Percentiles rank a stretch among this genome's conserved stretches.
These are phyloP conservation scores for Nemania sp. DNA, from an alignment of 2,329 filamentous ascomycete genomes.

Conservation along the genomic window DNA sequence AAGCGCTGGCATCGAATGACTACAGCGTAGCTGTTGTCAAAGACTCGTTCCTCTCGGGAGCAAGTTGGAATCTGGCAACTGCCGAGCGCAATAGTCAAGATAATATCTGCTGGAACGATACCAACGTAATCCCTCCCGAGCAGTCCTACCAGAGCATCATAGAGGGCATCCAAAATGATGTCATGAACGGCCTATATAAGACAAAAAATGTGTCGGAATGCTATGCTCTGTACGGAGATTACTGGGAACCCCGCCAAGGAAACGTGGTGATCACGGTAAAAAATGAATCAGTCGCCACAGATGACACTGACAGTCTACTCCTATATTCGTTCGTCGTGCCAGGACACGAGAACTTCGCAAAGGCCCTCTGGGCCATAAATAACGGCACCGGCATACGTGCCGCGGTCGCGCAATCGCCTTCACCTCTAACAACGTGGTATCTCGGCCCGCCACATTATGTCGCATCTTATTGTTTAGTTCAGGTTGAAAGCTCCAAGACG, in stretches of 20 bases:
- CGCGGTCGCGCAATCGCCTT: background rate
- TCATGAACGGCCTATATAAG: conserved; percentile 16
- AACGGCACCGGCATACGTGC: conserved; percentile 26
- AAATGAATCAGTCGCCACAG: conserved; percentile 13
- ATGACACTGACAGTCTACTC: conserved; percentile 23
- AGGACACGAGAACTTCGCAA: conserved; percentile 30
- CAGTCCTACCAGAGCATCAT: conserved; percentile 19
- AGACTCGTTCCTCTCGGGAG: conserved; percentile 23
- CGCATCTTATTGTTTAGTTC: conserved; percentile 33
- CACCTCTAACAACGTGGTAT: conserved; percentile 25
- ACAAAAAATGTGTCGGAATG: conserved; percentile 21
- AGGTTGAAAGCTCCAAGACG: conserved; percentile 4
- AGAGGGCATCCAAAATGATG: conserved; percentile 20
- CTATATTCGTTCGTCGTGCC: conserved; percentile 27
- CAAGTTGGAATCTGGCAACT: conserved; percentile 15
- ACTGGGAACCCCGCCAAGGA: conserved; percentile 24
- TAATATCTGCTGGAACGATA: conserved; percentile 23
- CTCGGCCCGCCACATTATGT: conserved; percentile 31
- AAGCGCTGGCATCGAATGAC: conserved; percentile 25
- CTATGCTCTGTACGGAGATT: conserved; percentile 28
- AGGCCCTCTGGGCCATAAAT: conserved; percentile 35
- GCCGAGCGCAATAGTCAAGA: conserved; percentile 24
- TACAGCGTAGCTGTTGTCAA: conserved; percentile 27
- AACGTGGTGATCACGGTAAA: conserved; percentile 28
- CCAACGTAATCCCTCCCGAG: conserved; percentile 10